These are phyloP conservation scores for Sanghuangporus weigelae DNA, from an alignment of 1,284 basidiomycete genomes.

Conservation along the genomic window DNA sequence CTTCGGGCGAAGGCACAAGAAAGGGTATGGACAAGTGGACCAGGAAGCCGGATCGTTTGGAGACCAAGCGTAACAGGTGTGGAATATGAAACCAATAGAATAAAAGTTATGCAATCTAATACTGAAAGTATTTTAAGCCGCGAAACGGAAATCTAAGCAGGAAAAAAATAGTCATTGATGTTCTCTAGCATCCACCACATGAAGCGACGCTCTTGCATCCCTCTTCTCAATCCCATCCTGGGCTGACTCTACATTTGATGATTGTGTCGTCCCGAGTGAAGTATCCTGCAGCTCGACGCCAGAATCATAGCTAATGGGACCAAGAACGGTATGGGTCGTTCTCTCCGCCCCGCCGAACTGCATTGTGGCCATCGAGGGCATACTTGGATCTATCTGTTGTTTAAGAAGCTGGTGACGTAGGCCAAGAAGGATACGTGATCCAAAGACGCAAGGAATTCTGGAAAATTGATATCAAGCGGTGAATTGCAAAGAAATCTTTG, in stretches of 20 bases:
- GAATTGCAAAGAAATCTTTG: background rate
- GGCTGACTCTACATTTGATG: background rate
- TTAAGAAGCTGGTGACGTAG: constrained; percentile 1
- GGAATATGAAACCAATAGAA: background rate
- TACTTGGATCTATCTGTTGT: background rate
- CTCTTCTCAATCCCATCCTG: background rate
- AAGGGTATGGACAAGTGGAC: constrained; percentile 11
- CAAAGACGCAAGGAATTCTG: background rate
- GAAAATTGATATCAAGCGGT: background rate
- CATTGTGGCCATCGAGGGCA: background rate
- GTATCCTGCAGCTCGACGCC: background rate
- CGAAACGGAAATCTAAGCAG: background rate
- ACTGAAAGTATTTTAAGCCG: background rate
- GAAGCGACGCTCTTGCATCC: background rate
- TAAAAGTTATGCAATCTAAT: background rate
- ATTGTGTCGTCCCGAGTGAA: background rate
- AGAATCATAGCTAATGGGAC: background rate
- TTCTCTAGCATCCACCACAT: background rate
- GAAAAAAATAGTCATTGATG: background rate
- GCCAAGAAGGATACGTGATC: background rate
- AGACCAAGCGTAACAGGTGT: background rate
- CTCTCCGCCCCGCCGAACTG: background rate
- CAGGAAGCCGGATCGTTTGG: constrained; percentile 12
- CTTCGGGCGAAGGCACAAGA: background rate
- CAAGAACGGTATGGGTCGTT: background rate